Base-by-base conservation (phyloP, 192 early-diverging fungal species). In the Backusella westeae region DNA sequence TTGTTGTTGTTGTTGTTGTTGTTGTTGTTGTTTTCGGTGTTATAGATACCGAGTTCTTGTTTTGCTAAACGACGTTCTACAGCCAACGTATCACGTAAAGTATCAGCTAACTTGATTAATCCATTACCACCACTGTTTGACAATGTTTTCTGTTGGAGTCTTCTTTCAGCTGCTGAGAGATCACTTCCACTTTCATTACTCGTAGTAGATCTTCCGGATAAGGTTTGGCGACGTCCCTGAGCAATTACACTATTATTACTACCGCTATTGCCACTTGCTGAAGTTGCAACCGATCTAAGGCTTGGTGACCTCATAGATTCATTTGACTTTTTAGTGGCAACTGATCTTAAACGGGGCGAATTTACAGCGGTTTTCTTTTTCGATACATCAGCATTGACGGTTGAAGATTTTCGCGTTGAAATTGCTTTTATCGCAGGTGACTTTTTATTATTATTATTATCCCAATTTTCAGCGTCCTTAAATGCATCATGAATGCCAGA, bases 401-500 rank as follows among this genome's bases (percentile, higher is more conserved):
- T 39, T 36, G 72, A 65, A 15, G 36, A 63, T 35, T 74, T 74
- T 26, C 72, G 72, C 56, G 72, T 74, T 21, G 35, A 34, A 65
- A 63, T 39, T n/a, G 56, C 41, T 17, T 39, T 74, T 38, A 34
- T 65, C 10, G 56, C 52, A 19, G 38, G 56, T 38, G 72, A 35
- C 32, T 41, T 74, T 41, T 72, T 72, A 19, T 46, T 29, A 15
- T 32, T 32, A 17, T 71, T 39, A 15, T 19, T 41, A 38, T 68
- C 32, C 34, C 67, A 36, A 68, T 68, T 35, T 21, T 67, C 65
- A n/a, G 74, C 32, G 67, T 75, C 74, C 6, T 38, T 42, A 44
- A 75, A 75, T 36, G 74, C 65, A 34, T 75, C 74, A 67, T 42
- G 42, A 9, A 75, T 67, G 34, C 74, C 74, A 36, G 34, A n/a